A percentile compares a stretch with the other conserved stretches of the same genome.
These are phyloP conservation scores for Echium plantagineum DNA, from an alignment of 257 asterid genomes.

Conservation along the genomic window DNA sequence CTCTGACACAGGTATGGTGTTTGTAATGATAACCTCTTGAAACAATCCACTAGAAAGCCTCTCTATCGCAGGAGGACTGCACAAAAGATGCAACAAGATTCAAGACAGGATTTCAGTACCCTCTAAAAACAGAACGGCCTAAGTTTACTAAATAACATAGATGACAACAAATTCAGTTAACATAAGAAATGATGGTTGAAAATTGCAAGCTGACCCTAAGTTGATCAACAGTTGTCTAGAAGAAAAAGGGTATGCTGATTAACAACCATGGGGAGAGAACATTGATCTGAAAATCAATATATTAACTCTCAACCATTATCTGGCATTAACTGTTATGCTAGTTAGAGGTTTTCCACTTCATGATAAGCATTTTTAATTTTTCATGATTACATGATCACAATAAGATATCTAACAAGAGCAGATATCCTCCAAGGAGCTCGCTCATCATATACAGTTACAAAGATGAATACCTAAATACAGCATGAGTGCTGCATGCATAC, in stretches of 20 bases:
- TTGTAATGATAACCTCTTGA: conserved; percentile 90
- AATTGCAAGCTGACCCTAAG: background rate
- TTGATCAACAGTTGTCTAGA: background rate
- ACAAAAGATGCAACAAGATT: conserved; percentile 10
- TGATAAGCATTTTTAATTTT: background rate
- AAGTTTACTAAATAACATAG: background rate
- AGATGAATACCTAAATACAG: conserved; percentile 65
- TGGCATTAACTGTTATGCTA: background rate
- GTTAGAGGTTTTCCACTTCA: background rate
- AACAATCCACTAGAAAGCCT: conserved; percentile 84
- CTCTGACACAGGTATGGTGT: conserved; percentile 85
- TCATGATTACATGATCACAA: background rate
- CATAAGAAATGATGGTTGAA: background rate
- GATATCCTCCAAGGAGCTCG: background rate
- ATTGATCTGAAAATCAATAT: too few species aligned
- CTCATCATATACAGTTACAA: background rate
- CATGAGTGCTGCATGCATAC: conserved; percentile 93
- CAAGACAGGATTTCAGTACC: background rate
- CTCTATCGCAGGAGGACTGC: conserved; percentile 94
- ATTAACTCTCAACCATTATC: background rate
- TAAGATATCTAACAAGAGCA: background rate
- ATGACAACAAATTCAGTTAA: background rate
- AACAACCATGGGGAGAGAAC: too few species aligned
- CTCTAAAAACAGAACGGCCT: background rate
- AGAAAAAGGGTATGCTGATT: background rate